Base-by-base conservation (phyloP, 2,329 filamentous ascomycete genomes). In the Aspergillus pseudotamarii region DNA sequence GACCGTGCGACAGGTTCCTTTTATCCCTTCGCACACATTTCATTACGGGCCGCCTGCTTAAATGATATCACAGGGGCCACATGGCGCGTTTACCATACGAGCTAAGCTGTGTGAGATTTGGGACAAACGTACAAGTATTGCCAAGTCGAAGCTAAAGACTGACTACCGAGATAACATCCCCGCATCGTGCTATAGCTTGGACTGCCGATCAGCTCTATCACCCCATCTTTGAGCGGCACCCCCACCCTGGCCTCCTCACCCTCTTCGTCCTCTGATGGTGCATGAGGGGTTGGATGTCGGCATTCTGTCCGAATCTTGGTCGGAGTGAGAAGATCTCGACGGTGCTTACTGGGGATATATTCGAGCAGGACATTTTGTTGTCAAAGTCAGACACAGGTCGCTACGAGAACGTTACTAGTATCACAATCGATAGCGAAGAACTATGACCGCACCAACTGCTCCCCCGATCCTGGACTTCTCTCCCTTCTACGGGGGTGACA, bases 401-500 rank as follows among this genome's bases (percentile, higher is more conserved):
- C 1, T 1, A 41, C 6, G 6, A 41, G 38, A 41, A 41, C 19
- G 8, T n/a, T 19, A 19, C 38, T 1, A 36, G 34, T 16, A 41
- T 6, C 38, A 19, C 38, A 19, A n/a, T 41, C 6, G 10, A 6
- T n/a, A 0, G 3, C 26, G 26, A 26, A 26, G 6, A 41, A 41
- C 6, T 16, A 41, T 41, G 38, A 6, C 38, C 0, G 16, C 38
- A 41, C 38, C 38, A 41, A n/a, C 38, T 41, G 38, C 16, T n/a
- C 38, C 38, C 8, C 19, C 38, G 3, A 41, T 41, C 38, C 19
- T 41, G 38, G 38, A 41, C 3, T 41, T 41, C 38, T 41, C 38
- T 41, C 16, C 38, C 16, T 41, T 41, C 38, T 41, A 41, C 6
- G 38, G 38, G 1, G 3, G 16, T 4, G 71, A 78, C 46, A 60